Evolutionary conservation across 2,329 filamentous ascomycete species (phyloP).

Genomic region (Orbilia oligospora): DNA sequence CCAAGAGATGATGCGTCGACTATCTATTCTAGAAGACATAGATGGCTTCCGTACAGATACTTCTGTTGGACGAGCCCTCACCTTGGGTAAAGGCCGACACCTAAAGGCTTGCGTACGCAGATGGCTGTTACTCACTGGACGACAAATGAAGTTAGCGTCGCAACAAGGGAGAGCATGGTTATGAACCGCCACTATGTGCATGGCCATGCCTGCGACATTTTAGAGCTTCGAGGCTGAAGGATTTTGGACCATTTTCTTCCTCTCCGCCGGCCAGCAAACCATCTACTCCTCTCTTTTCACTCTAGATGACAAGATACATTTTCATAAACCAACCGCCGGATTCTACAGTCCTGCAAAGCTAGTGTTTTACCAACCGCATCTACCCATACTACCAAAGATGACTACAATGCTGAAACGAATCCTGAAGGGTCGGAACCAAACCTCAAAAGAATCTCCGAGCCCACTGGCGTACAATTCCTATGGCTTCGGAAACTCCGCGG

Average conservation of each 20-base stretch:
- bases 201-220: conserved; percentile 44
- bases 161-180: background rate
- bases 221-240: conserved; percentile 34
- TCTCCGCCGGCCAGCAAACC: conserved; percentile 3
- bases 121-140: background rate
- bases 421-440: conserved; percentile 33
- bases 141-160: conserved; percentile 31
- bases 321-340: background rate
- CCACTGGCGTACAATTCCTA: background rate
- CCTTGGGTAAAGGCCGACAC: background rate
- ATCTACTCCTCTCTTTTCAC: background rate
- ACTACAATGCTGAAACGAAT: conserved; percentile 47
- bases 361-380: background rate
- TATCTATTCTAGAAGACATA: conserved; percentile 6
- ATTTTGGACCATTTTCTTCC: conserved; percentile 11
- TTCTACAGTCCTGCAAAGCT: background rate
- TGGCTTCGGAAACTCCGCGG: too few relatives aligned
- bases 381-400: background rate
- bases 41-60: conserved; percentile 11
- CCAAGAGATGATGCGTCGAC: background rate
- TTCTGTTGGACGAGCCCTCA: background rate
- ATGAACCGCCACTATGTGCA: conserved; percentile 19
- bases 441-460: conserved; percentile 22
- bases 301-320: background rate
- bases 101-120: conserved; percentile 14